phyloP scores from a whole-genome alignment of 768 basidiomycete species.

The Russula compacta region DNA sequence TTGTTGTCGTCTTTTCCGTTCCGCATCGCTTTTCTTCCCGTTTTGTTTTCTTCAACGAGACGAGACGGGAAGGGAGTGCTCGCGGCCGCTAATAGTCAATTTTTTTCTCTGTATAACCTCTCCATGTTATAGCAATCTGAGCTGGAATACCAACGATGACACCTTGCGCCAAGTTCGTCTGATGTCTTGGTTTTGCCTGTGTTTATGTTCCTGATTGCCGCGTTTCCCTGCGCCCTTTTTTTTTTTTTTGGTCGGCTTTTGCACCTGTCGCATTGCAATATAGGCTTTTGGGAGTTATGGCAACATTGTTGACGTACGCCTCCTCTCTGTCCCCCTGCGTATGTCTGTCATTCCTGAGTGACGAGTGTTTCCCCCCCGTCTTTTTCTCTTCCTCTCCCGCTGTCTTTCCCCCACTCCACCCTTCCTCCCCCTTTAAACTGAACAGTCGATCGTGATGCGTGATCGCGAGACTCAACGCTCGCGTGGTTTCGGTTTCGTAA shows the following conservation, averaged over 20 bases:
- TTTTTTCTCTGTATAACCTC: slow-evolving; percentile 26
- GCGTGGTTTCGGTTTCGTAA: slow-evolving; percentile 96
- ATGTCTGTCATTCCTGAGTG: neutral
- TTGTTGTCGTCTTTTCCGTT: slow-evolving; percentile 32
- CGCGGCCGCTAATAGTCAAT: slow-evolving; percentile 42
- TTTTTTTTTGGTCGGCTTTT: neutral
- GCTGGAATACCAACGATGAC: slow-evolving; percentile 95
- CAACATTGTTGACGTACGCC: slow-evolving; percentile 85
- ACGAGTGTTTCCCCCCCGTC: neutral
- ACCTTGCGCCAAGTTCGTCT: slow-evolving; percentile 79
- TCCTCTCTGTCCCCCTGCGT: slow-evolving; percentile 24
- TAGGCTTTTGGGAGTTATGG: slow-evolving; percentile 82
- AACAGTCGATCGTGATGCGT: slow-evolving; percentile 92
- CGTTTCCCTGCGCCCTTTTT: neutral
- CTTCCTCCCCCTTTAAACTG: neutral
- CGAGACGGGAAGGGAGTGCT: slow-evolving; percentile 8
- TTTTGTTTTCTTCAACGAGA: no score
- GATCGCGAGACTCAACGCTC: slow-evolving; percentile 97
- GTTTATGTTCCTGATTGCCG: slow-evolving; percentile 21
- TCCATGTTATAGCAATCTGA: slow-evolving; percentile 62
- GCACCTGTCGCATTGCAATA: slow-evolving; percentile 17
- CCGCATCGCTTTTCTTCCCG: slow-evolving; percentile 37
- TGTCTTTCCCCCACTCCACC: neutral
- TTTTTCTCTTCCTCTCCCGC: neutral
- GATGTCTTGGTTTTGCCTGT: slow-evolving; percentile 31